Evolutionary conservation across 805 yeast species (phyloP).

Genomic region (Candida sithepensis): DNA sequence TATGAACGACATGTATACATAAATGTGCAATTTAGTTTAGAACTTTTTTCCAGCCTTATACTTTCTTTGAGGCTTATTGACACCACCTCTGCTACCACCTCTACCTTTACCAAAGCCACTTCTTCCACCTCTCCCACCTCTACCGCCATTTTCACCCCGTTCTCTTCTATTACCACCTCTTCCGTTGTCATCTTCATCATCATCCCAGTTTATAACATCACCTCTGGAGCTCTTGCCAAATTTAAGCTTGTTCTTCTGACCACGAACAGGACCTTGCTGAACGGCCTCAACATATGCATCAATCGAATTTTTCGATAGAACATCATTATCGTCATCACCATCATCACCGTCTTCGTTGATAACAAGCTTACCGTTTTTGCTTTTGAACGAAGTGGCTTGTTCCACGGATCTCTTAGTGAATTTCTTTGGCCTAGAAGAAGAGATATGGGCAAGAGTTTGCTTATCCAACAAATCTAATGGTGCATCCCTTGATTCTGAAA

Average conservation of each 20-base stretch:
- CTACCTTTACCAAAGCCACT: background rate
- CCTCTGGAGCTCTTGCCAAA: conserved; percentile 54
- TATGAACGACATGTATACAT: background rate
- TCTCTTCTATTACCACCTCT: conserved; percentile 1
- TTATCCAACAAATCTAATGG: conserved; percentile 90
- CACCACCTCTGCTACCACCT: conserved; percentile 13
- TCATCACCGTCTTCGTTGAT: conserved; percentile 48
- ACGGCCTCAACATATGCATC: conserved; percentile 95
- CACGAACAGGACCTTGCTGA: conserved; percentile 88
- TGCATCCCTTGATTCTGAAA: conserved; percentile 64
- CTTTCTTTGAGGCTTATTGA: conserved; percentile 38
- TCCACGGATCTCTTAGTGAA: conserved; percentile 40
- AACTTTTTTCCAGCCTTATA: conserved; percentile 61
- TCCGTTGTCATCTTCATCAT: conserved; percentile 25
- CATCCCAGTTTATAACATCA: conserved; percentile 51
- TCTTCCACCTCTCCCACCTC: conserved; percentile 7
- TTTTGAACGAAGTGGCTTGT: conserved; percentile 42
- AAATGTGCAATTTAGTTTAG: conserved; percentile 20
- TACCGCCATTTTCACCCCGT: conserved; percentile 3
- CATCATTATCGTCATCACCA: conserved; percentile 47
- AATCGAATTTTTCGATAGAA: conserved; percentile 52
- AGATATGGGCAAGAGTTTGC: conserved; percentile 79
- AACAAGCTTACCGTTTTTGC: conserved; percentile 65
- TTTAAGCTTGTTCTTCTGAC: conserved; percentile 87
- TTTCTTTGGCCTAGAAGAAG: conserved; percentile 79